Conservation (phyloP, 345 rosid species). For the Linum usitatissimum region DNA sequence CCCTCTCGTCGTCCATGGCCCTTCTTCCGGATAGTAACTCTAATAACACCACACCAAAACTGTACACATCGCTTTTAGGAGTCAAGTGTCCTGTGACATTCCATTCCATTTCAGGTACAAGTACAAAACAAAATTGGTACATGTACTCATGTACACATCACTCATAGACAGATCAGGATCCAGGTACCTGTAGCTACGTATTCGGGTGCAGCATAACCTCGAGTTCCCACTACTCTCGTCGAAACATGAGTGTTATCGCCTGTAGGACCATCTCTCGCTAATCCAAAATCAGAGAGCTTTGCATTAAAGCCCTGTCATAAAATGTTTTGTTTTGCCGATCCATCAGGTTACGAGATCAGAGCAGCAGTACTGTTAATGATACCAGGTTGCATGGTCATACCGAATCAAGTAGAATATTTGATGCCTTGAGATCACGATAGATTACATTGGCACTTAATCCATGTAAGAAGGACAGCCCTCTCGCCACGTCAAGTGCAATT, state of each 20-base stretch:
- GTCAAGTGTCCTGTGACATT: slow-evolving; percentile 63
- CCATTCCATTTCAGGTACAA: not conserved
- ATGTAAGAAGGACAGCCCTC: slow-evolving; percentile 54
- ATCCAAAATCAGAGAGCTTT: slow-evolving; percentile 88
- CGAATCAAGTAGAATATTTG: slow-evolving; percentile 59
- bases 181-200: slow-evolving; percentile 78
- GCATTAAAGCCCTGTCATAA: slow-evolving; percentile 56
- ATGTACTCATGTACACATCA: not conserved
- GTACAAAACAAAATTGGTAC: not conserved
- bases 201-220: slow-evolving; percentile 92
- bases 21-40: slow-evolving; percentile 64
- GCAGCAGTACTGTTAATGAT: not conserved
- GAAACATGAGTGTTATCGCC: slow-evolving; percentile 88
- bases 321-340: not conserved
- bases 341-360: slow-evolving; percentile 6
- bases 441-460: slow-evolving; percentile 51
- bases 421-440: slow-evolving; percentile 58
- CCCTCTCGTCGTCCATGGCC: slow-evolving; percentile 48
- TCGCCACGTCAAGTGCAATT: slow-evolving; percentile 41
- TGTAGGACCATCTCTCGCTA: slow-evolving; percentile 88
- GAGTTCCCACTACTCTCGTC: slow-evolving; percentile 76
- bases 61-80: slow-evolving; percentile 80
- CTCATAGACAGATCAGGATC: slow-evolving; percentile 1
- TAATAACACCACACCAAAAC: slow-evolving; percentile 74
- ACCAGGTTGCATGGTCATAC: slow-evolving; percentile 21